Evolutionary conservation across 345 rosid species (phyloP).

Genomic region (Brassica cretica): DNA sequence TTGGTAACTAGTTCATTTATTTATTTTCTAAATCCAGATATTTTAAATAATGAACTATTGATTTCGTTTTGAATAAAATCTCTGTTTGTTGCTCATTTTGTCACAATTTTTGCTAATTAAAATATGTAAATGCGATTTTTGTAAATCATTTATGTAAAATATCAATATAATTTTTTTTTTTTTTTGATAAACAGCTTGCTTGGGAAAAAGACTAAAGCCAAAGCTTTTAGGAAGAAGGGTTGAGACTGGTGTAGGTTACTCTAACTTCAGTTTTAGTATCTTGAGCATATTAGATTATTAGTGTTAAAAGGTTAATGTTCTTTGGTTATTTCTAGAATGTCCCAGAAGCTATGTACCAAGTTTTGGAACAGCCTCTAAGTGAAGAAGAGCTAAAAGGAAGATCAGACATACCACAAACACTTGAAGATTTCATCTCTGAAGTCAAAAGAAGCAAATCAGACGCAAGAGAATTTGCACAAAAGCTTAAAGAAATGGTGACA

Average conservation of each 20-base stretch:
- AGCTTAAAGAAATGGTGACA: constrained; percentile 86
- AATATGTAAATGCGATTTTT: no score
- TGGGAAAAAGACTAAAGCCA: constrained; percentile 83
- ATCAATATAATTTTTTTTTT: no score
- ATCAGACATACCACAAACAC: constrained; percentile 73
- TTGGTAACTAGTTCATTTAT: constrained; percentile 48
- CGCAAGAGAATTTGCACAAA: constrained; percentile 74
- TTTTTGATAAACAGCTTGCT: constrained; percentile 54
- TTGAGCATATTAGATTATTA: neutral
- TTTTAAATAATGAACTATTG: neutral
- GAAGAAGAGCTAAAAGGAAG: constrained; percentile 70
- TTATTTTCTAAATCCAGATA: neutral
- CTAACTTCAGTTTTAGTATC: constrained; percentile 6
- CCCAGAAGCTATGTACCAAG: constrained; percentile 79
- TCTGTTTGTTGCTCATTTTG: neutral
- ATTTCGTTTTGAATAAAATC: neutral
- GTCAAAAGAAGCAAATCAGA: constrained; percentile 57
- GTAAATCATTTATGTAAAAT: neutral
- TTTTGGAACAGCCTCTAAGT: constrained; percentile 59
- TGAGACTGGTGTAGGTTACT: constrained; percentile 59
- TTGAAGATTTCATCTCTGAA: constrained; percentile 73
- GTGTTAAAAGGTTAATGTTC: neutral
- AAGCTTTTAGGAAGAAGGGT: constrained; percentile 65
- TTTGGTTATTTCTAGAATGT: constrained; percentile 49
- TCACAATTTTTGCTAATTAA: no score